Evolutionary conservation across 495 filamentous ascomycete species (phyloP).

Genomic region (Talaromyces ruber): DNA sequence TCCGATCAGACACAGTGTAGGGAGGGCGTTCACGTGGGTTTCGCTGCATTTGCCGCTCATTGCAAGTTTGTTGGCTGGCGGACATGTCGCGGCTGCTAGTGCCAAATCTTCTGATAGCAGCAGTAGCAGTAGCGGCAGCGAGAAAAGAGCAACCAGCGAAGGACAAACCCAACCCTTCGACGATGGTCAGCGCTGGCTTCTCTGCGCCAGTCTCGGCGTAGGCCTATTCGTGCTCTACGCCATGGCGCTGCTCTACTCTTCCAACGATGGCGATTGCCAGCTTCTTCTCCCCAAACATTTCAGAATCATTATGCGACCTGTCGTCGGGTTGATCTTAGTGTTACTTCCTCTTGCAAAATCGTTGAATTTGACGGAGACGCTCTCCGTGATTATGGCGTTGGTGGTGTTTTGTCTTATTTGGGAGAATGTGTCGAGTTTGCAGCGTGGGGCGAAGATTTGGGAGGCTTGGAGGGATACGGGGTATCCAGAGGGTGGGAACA

Average conservation of each 20-base stretch:
- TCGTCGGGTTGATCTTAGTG: constrained; percentile 20
- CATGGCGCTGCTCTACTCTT: constrained; percentile 24
- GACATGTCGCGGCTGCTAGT: constrained; percentile 26
- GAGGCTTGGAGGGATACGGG: constrained; percentile 24
- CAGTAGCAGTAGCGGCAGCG: neutral
- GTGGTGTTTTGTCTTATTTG: constrained; percentile 22
- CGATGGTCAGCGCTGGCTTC: constrained; percentile 24
- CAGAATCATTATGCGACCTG: constrained; percentile 25
- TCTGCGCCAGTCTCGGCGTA: constrained; percentile 26
- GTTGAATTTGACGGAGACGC: constrained; percentile 16
- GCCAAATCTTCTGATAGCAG: neutral
- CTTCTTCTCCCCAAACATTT: constrained; percentile 20
- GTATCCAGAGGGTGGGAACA: constrained; percentile 16
- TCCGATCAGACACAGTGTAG: constrained; percentile 24
- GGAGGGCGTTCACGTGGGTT: constrained; percentile 24
- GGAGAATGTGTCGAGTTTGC: constrained; percentile 26
- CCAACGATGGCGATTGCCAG: constrained; percentile 17
- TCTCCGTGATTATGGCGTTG: constrained; percentile 27
- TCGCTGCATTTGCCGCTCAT: constrained; percentile 31
- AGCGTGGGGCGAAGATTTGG: constrained; percentile 19
- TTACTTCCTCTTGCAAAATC: constrained; percentile 20
- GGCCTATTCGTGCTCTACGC: constrained; percentile 28
- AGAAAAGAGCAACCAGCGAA: neutral
- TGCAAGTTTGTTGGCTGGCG: constrained; percentile 28
- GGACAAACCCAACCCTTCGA: constrained; percentile 9